Percentiles rank a stretch among this genome's conserved stretches.
phyloP scores from a whole-genome alignment of 805 yeast species.

The Lachancea fermentati region DNA sequence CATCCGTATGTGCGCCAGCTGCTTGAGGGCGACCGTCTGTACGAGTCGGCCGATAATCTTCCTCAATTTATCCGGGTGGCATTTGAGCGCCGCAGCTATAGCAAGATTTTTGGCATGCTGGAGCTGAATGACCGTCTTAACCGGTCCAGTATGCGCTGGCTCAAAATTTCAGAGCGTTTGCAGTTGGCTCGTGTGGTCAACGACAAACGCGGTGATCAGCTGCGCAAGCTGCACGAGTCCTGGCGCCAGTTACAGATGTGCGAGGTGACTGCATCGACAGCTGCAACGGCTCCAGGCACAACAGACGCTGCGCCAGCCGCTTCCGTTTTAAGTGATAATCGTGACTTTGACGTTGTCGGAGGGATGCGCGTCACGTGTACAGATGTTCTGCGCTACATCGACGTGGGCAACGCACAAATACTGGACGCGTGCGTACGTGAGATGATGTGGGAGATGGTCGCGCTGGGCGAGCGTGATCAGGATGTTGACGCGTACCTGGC shows the following conservation, averaged over 20 bases:
- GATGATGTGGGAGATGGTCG: conserved; percentile 19
- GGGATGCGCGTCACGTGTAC: conserved; percentile 5
- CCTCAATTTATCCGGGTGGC: conserved; percentile 47
- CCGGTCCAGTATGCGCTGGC: conserved; percentile 44
- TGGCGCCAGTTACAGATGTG: conserved; percentile 33
- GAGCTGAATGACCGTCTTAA: conserved; percentile 50
- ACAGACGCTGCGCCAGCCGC: too few species aligned
- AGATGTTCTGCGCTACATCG: conserved; percentile 12
- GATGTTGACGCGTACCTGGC: conserved; percentile 11
- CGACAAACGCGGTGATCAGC: conserved; percentile 22
- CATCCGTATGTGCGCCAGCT: conserved; percentile 29
- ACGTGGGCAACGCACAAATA: conserved; percentile 14
- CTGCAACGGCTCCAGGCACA: too few species aligned
- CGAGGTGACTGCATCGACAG: conserved; percentile 30
- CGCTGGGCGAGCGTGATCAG: conserved; percentile 11
- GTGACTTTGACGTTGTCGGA: conserved; percentile 27
- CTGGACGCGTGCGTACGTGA: conserved; percentile 16
- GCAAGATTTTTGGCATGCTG: conserved; percentile 62
- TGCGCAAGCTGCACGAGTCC: conserved; percentile 18
- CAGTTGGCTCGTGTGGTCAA: conserved; percentile 28
- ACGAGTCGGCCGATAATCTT: conserved; percentile 49
- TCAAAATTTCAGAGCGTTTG: conserved; percentile 19
- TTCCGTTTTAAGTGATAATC: conserved; percentile 14
- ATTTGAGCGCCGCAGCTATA: conserved; percentile 53
- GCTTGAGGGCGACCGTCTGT: conserved; percentile 42